Evolutionary conservation across 2,329 filamentous ascomycete genomes (phyloP), one percentile per base, ranked within the genome.

Genomic region (Colletotrichum noveboracense): DNA sequence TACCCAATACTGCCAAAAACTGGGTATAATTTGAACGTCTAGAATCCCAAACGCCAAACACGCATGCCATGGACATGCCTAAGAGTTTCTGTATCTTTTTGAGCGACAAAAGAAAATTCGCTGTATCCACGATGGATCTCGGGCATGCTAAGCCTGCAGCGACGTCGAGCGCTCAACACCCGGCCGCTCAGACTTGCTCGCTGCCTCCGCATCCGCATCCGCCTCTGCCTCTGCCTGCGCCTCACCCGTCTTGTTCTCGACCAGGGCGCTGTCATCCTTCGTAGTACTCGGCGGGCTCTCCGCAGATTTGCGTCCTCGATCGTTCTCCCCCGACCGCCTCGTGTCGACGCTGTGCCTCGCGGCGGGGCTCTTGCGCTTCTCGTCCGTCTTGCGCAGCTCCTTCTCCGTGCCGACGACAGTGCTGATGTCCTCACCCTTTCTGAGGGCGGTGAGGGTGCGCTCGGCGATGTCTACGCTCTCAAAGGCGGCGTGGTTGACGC

Each of bases 381-480:
- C 67, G 28, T 80, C 78, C 66, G 60, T 69, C 71, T 77, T 76
- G 58, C 65, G 75, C 9, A 78, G 78, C 60, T 78, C 75, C 77
- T 79, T 74, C 72, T 80, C 74, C 32, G 67, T 77, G 7, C 77
- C 80, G 26, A 86, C 75, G 6, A 83, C 80, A n/a, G 74, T 79
- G 43, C 85, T 83, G 5, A 88, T 77, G 24, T 79, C 80, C 78
- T 88, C 86, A 3, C 89, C 89, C n/a, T 80, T 81, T 36, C 81
- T 84, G 71, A 90, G 80, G 28, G 87, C 88, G 24, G 85, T 84
- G 18, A 91, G 82, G 0, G 87, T 86, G 70, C 80, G 82, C 77
- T 87, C 84, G 0, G 89, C 89, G 26, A 84, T 83, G 8, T 87
- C 85, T 5, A 89, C 85, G 72, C 86, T 89, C 79, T 90, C 87